Base-by-base conservation (phyloP, 345 rosid species). In the Aquilaria malaccensis region DNA sequence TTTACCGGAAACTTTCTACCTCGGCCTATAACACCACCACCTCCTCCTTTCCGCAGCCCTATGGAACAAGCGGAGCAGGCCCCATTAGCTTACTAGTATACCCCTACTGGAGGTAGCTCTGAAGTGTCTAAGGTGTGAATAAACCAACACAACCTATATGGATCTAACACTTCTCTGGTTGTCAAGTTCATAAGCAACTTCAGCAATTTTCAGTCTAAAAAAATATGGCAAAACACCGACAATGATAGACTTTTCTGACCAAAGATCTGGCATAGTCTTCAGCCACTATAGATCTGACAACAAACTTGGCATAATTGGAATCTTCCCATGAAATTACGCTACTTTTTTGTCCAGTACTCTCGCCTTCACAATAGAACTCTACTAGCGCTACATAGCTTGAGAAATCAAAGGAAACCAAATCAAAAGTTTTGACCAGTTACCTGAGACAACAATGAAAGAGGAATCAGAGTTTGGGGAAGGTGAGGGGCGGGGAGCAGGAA, bases 311-410 rank as follows among this genome's bases (percentile, higher is more conserved):
- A 37, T 37, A 33, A 31, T 9, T 4, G 31, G 63, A 45, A 50
- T 41, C 30, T 49, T 50, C n/a, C 69, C 69, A 50, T 66, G 69
- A 58, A 66, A 58, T 43, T 62, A 66, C 11, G 69, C 58, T 7
- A 62, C 33, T 37, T 37, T 37, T 45, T 58, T 66, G 31, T 50
- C 69, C 14, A 56, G 32, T 13, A 66, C 6, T 41, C 62, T 58
- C 51, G 50, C 56, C 43, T 45, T 50, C 63, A 62, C 56, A 29
- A 11, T 58, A 50, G 50, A 57, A 9, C 60, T 50, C 52, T 58
- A 33, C 6, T 63, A 50, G 31, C 51, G 58, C 31, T 50, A 41
- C 69, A 66, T 66, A 37, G 4, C 7, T 9, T 37, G 43, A 37
- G 43, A 37, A 37, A 37, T 37, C 5, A 9, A 37, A 37, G 43